Percentiles rank a stretch among this genome's conserved stretches.
Evolutionary conservation across 208 protist genomes (phyloP).

Genomic region (Leishmania aethiopica): DNA sequence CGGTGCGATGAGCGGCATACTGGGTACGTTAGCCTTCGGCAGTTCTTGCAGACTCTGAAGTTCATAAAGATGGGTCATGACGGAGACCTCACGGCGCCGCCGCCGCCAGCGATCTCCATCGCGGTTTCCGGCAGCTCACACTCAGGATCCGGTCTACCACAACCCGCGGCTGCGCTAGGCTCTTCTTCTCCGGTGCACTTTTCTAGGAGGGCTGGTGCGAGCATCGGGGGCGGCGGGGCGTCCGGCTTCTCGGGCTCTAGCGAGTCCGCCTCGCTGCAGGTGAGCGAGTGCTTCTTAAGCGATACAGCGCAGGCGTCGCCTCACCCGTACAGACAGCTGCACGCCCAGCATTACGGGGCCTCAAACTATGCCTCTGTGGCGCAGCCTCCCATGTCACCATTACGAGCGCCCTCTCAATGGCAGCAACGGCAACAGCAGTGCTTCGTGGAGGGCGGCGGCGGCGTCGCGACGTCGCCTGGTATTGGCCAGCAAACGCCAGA

Average conservation of each 20-base stretch:
- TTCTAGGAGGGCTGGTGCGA: background rate
- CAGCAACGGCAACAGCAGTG: constrained; percentile 13
- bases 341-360: background rate
- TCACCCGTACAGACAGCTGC: background rate
- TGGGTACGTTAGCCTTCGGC: constrained; percentile 32
- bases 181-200: background rate
- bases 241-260: background rate
- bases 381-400: background rate
- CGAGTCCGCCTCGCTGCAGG: constrained; percentile 2
- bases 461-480: background rate
- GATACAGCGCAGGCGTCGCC: background rate
- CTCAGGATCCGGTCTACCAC: background rate
- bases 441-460: constrained; percentile 5
- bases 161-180: background rate
- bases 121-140: background rate
- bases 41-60: constrained; percentile 37
- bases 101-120: background rate
- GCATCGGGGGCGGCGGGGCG: no score
- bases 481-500: background rate
- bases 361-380: no score
- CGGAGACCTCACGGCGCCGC: background rate
- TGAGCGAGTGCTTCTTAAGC: background rate
- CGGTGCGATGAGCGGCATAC: constrained; percentile 31
- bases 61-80: constrained; percentile 12
- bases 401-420: background rate